Evolutionary conservation across 2,329 filamentous ascomycete genomes (phyloP).

Genomic region (Nectriaceae sp.): DNA sequence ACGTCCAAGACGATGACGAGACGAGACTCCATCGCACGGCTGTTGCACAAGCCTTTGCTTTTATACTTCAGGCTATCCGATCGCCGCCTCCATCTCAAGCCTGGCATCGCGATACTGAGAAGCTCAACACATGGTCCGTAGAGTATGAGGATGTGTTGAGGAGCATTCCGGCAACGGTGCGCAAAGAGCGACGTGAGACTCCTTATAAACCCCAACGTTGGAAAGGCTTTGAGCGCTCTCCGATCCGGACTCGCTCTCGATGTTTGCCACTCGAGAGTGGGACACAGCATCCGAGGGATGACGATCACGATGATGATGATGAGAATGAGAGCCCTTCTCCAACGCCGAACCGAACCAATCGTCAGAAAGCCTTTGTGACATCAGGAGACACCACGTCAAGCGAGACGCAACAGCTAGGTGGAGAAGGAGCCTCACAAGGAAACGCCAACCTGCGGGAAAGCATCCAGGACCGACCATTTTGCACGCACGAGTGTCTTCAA

Average conservation of each 20-base stretch:
- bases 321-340: conserved; percentile 4
- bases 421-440: neutral
- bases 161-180: conserved; percentile 24
- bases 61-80: conserved; percentile 36
- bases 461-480: conserved; percentile 26
- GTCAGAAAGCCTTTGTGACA: neutral
- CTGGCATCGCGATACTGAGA: conserved; percentile 33
- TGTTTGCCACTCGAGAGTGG: neutral
- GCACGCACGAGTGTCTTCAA: conserved; percentile 29
- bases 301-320: conserved; percentile 14
- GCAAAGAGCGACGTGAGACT: conserved; percentile 18
- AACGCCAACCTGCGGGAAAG: neutral
- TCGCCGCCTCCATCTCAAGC: conserved; percentile 25
- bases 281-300: neutral
- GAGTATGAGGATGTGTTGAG: conserved; percentile 34
- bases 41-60: conserved; percentile 40
- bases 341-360: neutral
- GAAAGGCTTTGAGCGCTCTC: conserved; percentile 32
- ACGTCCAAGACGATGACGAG: conserved; percentile 36
- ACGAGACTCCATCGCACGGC: conserved; percentile 38
- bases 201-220: conserved; percentile 30
- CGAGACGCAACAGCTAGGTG: neutral
- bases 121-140: conserved; percentile 35
- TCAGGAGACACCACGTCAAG: neutral
- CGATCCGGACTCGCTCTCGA: conserved; percentile 29